A percentile compares a stretch with the other conserved stretches of the same genome.
Evolutionary conservation across 139 green algal species (phyloP).

Genomic region (Mesotaenium endlicherianum): DNA sequence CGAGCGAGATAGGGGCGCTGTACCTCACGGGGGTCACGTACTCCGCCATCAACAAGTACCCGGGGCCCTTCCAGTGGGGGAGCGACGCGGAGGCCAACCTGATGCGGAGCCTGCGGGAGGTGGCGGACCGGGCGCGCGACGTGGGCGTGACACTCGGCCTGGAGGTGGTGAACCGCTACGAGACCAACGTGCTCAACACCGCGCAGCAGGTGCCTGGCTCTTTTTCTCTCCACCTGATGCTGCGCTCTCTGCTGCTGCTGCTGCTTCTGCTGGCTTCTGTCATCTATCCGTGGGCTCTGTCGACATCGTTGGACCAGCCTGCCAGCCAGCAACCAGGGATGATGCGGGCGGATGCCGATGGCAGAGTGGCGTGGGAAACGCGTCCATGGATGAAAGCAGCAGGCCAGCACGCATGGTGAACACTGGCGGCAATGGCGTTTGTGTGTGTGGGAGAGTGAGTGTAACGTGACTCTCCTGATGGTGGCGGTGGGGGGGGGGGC

Average conservation of each 20-base stretch:
- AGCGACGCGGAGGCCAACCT: conserved; percentile 7
- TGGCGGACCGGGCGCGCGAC: conserved; percentile 19
- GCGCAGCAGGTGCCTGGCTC: conserved; percentile 20
- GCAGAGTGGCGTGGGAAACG: too few species aligned
- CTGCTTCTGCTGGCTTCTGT: background rate
- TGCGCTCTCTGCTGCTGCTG: background rate
- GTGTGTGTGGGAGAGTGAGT: background rate
- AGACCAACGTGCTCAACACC: conserved; percentile 50
- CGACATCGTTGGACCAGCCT: too few species aligned
- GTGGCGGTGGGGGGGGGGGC: conserved; percentile 13
- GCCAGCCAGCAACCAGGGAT: too few species aligned
- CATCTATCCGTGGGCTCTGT: too few species aligned
- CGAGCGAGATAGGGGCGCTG: conserved; percentile 3
- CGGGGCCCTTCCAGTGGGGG: background rate
- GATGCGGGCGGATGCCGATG: too few species aligned
- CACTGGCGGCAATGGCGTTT: background rate
- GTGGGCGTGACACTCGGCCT: conserved; percentile 32
- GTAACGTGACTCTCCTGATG: background rate
- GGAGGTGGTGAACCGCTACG: conserved; percentile 53
- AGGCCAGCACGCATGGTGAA: too few species aligned
- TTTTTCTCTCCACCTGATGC: too few species aligned
- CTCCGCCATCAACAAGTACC: conserved; percentile 44
- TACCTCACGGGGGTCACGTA: conserved; percentile 27
- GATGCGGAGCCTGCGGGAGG: background rate
- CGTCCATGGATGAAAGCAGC: too few species aligned